Evolutionary conservation across 2,329 filamentous ascomycete species (phyloP), one percentile per base, ranked within the genome.

Genomic region (Neurospora crassa): DNA sequence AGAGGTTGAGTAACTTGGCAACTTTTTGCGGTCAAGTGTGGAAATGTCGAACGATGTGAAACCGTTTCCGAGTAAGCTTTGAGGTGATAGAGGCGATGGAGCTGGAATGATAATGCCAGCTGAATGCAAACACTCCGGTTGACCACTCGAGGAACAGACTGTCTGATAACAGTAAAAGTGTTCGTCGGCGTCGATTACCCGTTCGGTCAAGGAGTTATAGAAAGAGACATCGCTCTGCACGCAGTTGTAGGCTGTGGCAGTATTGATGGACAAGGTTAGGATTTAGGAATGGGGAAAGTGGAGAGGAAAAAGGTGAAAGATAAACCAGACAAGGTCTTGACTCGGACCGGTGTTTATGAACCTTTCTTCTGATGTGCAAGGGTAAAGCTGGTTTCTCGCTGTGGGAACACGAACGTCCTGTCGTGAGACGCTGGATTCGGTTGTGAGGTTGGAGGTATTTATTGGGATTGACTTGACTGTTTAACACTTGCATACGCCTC

Each of bases 151-250:
- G 73, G 70, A 71, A 73, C 70, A 42, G 67, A 73, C 74, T 73
- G 74, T 75, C 74, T 75, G 73, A 42, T 73, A 75, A 75, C 74
- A 74, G 74, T 73, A 71, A 18, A 63, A 42, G 69, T 63, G 73
- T 72, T 71, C 70, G 72, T 73, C 72, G 71, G 71, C 70, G 73
- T 70, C 69, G 71, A 43, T 41, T 37, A 45, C 47, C 45, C 42
- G 68, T 42, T 45, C 34, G 34, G 69, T 75, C 74, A 75, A 69
- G 69, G 59, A 68, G 71, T 70, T 67, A 41, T 67, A 37, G 43
- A 68, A 69, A 70, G 45, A 18, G 40, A 67, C 67, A 73, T 73
- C n/a, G 67, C 71, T 68, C 59, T 20, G 20, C 16, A 45, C 20
- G 40, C 34, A 69, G 29, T 47, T 42, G 11, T 68, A 41, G 18